Conservation (phyloP, 108 stramenopile species). For the Skeletonema menzelii region DNA sequence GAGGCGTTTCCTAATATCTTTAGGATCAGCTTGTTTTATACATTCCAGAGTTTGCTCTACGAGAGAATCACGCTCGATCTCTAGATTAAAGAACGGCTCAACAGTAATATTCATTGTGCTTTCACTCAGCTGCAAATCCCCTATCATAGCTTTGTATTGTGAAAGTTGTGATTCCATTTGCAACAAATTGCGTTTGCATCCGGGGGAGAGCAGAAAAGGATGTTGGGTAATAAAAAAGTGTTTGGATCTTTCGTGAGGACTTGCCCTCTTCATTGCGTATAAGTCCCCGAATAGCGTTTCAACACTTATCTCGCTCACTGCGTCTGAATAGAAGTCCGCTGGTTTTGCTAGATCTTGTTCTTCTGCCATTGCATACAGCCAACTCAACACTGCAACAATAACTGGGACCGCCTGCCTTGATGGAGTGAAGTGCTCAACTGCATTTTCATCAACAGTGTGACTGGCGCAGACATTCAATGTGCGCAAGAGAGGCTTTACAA, state of each 20-base stretch:
- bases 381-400: constrained; percentile 63
- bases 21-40: constrained; percentile 56
- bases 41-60: constrained; percentile 66
- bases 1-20: constrained; percentile 73
- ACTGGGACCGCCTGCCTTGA: constrained; percentile 55
- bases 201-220: constrained; percentile 70
- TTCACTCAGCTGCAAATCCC: constrained; percentile 28
- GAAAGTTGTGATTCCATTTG: constrained; percentile 72
- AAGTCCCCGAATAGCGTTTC: constrained; percentile 66
- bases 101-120: constrained; percentile 42
- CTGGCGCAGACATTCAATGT: constrained; percentile 51
- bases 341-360: constrained; percentile 46
- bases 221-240: constrained; percentile 60
- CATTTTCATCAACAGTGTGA: constrained; percentile 42
- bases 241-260: constrained; percentile 36
- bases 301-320: constrained; percentile 52
- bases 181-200: constrained; percentile 62
- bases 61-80: constrained; percentile 72
- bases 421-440: constrained; percentile 39
- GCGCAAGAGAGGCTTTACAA: constrained; percentile 60
- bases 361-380: constrained; percentile 58
- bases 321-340: constrained; percentile 66
- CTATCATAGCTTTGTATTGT: constrained; percentile 59
- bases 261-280: constrained; percentile 44
- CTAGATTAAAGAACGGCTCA: constrained; percentile 63